Evolutionary conservation across 352 stramenopile species (phyloP).

Genomic region (Achlya hypogyna): DNA sequence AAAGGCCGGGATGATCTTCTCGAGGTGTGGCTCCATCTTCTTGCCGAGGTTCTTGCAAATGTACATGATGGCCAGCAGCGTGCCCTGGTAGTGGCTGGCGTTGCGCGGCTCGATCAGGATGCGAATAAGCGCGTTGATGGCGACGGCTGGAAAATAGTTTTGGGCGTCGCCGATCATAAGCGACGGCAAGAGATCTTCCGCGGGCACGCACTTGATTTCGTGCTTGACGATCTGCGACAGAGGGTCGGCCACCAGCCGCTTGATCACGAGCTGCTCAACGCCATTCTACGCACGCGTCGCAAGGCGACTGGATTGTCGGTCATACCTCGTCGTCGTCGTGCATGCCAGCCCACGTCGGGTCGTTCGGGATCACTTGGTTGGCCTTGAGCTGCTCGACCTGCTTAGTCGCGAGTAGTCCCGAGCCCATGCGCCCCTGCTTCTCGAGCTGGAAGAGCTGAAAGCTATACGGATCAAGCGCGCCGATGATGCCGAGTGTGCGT

Average conservation of each 20-base stretch:
- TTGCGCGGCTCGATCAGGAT: constrained; percentile 96
- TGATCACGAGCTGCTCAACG: not conserved
- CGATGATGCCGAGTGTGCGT: constrained; percentile 67
- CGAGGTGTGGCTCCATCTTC: constrained; percentile 91
- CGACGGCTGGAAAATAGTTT: constrained; percentile 96
- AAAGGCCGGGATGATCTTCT: constrained; percentile 96
- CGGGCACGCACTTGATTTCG: constrained; percentile 34
- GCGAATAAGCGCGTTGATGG: constrained; percentile 94
- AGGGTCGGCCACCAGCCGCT: not conserved
- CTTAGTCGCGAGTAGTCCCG: constrained; percentile 35
- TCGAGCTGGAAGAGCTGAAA: constrained; percentile 74
- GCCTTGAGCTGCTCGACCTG: constrained; percentile 34
- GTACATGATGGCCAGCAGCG: constrained; percentile 98
- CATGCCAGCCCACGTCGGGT: not conserved
- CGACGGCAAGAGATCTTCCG: constrained; percentile 66
- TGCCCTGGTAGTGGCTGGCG: constrained; percentile 94
- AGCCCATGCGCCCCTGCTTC: constrained; percentile 47
- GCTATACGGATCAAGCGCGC: constrained; percentile 79
- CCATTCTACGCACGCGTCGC: not conserved
- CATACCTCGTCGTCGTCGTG: not conserved
- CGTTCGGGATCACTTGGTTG: not conserved
- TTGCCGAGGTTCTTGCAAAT: constrained; percentile 96
- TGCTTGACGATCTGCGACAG: constrained; percentile 39
- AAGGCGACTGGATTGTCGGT: too few relatives aligned
- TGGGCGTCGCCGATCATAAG: constrained; percentile 76